Conservation (phyloP, 768 basidiomycete species). For the Amanita fuliginea region DNA sequence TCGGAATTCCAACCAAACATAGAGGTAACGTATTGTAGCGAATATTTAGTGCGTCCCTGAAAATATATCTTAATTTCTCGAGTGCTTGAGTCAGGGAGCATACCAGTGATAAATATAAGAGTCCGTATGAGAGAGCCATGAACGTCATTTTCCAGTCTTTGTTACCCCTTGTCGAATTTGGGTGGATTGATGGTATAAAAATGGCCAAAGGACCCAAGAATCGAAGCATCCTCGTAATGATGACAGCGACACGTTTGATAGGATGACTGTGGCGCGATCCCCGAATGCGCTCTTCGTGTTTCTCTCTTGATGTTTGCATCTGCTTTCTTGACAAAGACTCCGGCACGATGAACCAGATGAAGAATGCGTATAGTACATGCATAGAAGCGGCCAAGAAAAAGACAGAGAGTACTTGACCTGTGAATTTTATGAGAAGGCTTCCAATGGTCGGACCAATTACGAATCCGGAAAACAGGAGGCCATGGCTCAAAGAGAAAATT, state of each 20-base stretch:
- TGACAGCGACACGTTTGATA: constrained; percentile 9
- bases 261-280: constrained; percentile 10
- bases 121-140: constrained; percentile 41
- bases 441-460: constrained; percentile 71
- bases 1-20: constrained; percentile 62
- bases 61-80: neutral
- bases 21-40: constrained; percentile 54
- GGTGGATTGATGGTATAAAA: constrained; percentile 39
- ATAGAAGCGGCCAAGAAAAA: constrained; percentile 56
- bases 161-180: constrained; percentile 23
- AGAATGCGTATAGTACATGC: constrained; percentile 36
- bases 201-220: constrained; percentile 68
- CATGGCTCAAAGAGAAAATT: constrained; percentile 52
- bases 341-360: constrained; percentile 55
- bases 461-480: constrained; percentile 64
- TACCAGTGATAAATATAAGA: constrained; percentile 37
- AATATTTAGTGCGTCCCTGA: constrained; percentile 45
- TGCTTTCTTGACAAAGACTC: constrained; percentile 58
- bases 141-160: constrained; percentile 61
- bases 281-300: constrained; percentile 23
- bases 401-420: constrained; percentile 44
- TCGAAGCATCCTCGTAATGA: constrained; percentile 33
- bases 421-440: constrained; percentile 47
- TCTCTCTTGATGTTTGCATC: constrained; percentile 28
- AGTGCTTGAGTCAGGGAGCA: constrained; percentile 1